Base-by-base conservation (phyloP, 257 asterid genomes). In the Solanum tarapatanum region DNA sequence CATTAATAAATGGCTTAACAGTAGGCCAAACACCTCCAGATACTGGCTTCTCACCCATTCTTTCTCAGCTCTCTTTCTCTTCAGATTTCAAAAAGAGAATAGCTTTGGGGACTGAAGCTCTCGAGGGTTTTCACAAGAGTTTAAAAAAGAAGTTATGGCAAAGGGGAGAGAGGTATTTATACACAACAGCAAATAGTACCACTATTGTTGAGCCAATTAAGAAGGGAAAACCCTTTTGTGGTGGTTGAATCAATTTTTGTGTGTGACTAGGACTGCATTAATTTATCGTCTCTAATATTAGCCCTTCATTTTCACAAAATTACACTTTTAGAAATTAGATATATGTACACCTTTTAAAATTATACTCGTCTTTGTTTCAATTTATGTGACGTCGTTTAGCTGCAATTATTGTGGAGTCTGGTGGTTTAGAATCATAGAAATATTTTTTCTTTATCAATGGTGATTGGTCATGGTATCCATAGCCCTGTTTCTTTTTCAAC, bases 1-100 rank as follows among this genome's bases (percentile, higher is more conserved):
- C 99, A 90, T 97, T 97, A 23, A 93, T 89, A 88, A 97, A 97
- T 7, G 99, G 99, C 94, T 95, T 95, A 41, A 97, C 96, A 0
- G 98, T 88, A 2, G 93, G 90, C 99, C 99, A 97, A 17, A 95
- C 92, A 72, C 97, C 98, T n/a, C 41, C 51, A n/a, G 98, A 69
- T 89, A 92, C 91, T 41, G 97, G 92, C 92, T 95, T 94, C 94
- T 92, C 94, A 45, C 43, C 69, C 85, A 82, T 82, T 48, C 19
- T 48, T 24, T 23, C 48, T 41, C 36, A 23, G 36, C 85, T 93
- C 94, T 98, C 97, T 94, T 95, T 90, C 85, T 60, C 69, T 84
- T 62, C 39, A 88, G 90, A 48, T 90, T 75, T 36, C 30, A 75
- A 35, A 35, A 30, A 66, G 48, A 58, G 74, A 55, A 83, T 8